Base-by-base conservation (phyloP, 2,329 filamentous ascomycete genomes). In the Phyllosticta paracitricarpa region DNA sequence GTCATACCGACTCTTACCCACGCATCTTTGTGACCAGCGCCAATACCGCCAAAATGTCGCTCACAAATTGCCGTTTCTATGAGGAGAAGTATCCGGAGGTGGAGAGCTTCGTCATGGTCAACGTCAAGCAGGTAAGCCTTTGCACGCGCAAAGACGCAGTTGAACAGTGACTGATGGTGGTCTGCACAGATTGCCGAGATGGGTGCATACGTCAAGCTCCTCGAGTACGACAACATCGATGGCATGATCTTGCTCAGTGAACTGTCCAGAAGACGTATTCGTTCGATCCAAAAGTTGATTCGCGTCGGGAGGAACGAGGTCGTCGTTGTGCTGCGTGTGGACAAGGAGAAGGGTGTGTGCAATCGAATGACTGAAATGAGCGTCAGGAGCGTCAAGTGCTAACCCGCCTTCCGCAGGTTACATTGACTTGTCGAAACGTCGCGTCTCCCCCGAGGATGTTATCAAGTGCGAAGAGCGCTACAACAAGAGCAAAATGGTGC, bases 31-130 rank as follows among this genome's bases (percentile, higher is more conserved):
- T 48, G 35, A 48, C 35, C 51, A 54, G 51, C 19, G 51, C 51
- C 51, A 25, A 24, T 25, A 48, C 35, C 35, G 40, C 40, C 17
- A 89, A 75, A 72, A 96, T 95, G 89, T 95, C 91, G 79, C 86
- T 96, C 81, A 94, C 89, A 75, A 96, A 96, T 81, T 96, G 89
- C 79, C 91, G 91, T 72, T 97, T 95, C 79, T 97, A 96, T 77
- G 91, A 96, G 83, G 91, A 96, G 81, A 96, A 96, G 79, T 97
- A 89, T 73, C 91, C 91, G 63, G 94, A 97, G 83, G 93, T 99
- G 75, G 94, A 99, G 80, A 96, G 91, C 83, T 97, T 97, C 79
- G 95, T 99, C 75, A 99, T 99, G 94, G 94, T 99, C 76, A 99
- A 97, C 78, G 94, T 97, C 71, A 96, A 96, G 85, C 91, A 96